These are phyloP conservation scores for Naganishia liquefaciens DNA, from an alignment of 1,284 basidiomycete genomes.

Conservation along the genomic window DNA sequence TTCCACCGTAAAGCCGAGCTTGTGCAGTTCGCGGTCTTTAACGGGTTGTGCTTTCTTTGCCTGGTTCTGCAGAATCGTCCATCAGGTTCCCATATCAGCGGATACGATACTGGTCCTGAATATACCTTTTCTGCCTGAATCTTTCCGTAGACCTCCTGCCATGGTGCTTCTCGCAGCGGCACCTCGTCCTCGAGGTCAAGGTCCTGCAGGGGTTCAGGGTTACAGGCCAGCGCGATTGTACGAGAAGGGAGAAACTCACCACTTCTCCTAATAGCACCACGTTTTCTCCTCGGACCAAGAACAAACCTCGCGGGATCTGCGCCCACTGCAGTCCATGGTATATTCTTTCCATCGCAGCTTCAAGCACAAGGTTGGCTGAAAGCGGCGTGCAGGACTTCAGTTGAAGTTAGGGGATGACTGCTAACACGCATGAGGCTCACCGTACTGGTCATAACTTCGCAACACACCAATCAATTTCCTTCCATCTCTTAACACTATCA, in stretches of 20 bases:
- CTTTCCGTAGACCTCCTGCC: conserved; percentile 66
- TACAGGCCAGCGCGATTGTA: too few species aligned
- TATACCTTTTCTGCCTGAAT: conserved; percentile 65
- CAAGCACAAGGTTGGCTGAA: conserved; percentile 89
- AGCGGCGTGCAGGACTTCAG: too few species aligned
- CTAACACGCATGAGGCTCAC: conserved; percentile 59
- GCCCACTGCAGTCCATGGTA: conserved; percentile 43
- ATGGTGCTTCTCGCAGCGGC: conserved; percentile 72
- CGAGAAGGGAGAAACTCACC: conserved; percentile 60
- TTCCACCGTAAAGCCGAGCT: conserved; percentile 52
- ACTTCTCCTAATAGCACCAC: conserved; percentile 97
- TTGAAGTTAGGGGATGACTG: background rate
- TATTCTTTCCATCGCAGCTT: conserved; percentile 68
- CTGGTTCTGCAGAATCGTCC: conserved; percentile 40
- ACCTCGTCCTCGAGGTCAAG: conserved; percentile 88
- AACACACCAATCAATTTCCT: conserved; percentile 94
- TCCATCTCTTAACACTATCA: conserved; percentile 93
- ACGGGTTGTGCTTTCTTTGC: conserved; percentile 46
- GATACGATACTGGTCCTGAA: background rate
- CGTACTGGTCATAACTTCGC: conserved; percentile 97
- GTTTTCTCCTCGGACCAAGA: conserved; percentile 96
- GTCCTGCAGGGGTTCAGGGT: conserved; percentile 62
- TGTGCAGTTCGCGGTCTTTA: conserved; percentile 48
- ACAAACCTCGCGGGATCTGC: conserved; percentile 63
- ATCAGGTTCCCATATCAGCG: background rate